phyloP scores from a whole-genome alignment of 1,284 basidiomycete species.

The Phellopilus nigrolimitatus region DNA sequence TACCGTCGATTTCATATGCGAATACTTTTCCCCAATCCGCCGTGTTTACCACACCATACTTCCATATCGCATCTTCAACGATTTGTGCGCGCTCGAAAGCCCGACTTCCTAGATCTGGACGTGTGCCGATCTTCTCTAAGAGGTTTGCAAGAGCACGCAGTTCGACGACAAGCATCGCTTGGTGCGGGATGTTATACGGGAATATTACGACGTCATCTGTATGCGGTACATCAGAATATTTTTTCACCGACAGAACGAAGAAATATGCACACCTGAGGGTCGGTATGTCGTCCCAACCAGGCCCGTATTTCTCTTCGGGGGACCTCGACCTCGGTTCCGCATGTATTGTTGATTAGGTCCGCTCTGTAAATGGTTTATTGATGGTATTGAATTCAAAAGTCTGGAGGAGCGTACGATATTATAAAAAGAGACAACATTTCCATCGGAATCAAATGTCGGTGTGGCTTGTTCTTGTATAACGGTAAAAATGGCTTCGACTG shows the following conservation, averaged over 20 bases:
- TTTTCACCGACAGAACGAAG: not conserved
- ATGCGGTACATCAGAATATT: not conserved
- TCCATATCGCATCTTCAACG: slow-evolving; percentile 24
- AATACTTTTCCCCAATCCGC: slow-evolving; percentile 20
- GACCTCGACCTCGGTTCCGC: slow-evolving; percentile 3
- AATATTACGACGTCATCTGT: slow-evolving; percentile 13
- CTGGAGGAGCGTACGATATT: not conserved
- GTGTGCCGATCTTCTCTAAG: slow-evolving; percentile 13
- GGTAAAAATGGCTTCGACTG: slow-evolving; percentile 24
- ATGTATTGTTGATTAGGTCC: slow-evolving; percentile 12
- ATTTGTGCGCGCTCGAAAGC: slow-evolving; percentile 19
- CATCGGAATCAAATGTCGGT: slow-evolving; percentile 23
- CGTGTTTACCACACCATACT: slow-evolving; percentile 18
- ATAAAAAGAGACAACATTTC: slow-evolving; percentile 2
- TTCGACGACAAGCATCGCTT: slow-evolving; percentile 25
- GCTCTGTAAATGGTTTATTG: not conserved
- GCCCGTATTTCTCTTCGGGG: slow-evolving; percentile 9
- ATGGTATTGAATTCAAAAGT: not conserved
- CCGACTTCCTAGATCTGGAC: slow-evolving; percentile 10
- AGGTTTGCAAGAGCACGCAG: slow-evolving; percentile 20
- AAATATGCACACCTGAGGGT: slow-evolving; percentile 3
- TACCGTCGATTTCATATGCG: slow-evolving; percentile 26
- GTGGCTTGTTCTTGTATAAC: slow-evolving; percentile 27
- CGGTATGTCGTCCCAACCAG: slow-evolving; percentile 12
- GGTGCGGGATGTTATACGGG: slow-evolving; percentile 12